Evolutionary conservation across 2,329 filamentous ascomycete genomes (phyloP).

Genomic region (Cladosporium cucumerinum): DNA sequence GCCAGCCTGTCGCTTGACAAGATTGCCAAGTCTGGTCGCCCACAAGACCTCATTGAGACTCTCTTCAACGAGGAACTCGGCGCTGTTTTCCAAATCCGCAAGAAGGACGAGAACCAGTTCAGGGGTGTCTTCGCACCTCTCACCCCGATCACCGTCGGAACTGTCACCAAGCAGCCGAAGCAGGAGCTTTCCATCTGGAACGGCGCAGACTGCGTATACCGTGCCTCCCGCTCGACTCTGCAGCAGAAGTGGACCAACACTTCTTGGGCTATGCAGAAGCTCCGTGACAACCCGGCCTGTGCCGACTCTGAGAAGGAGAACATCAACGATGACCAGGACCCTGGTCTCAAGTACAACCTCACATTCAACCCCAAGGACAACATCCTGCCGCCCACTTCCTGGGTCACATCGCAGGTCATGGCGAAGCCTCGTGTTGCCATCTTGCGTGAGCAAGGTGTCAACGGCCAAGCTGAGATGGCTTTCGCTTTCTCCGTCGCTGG

Average conservation of each 20-base stretch:
- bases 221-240: constrained; percentile 66
- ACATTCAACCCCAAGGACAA: constrained; percentile 76
- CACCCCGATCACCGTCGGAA: constrained; percentile 79
- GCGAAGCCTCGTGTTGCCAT: constrained; percentile 79
- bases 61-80: constrained; percentile 97
- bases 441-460: constrained; percentile 90
- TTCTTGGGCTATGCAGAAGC: constrained; percentile 84
- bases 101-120: constrained; percentile 79
- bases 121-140: constrained; percentile 81
- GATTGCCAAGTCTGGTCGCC: constrained; percentile 59
- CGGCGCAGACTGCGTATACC: constrained; percentile 64
- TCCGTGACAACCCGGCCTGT: constrained; percentile 82
- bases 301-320: constrained; percentile 78
- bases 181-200: constrained; percentile 76
- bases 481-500: constrained; percentile 90
- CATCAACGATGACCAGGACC: constrained; percentile 71
- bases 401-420: constrained; percentile 59
- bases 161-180: constrained; percentile 64
- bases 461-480: constrained; percentile 96
- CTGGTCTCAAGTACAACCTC: constrained; percentile 80
- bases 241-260: constrained; percentile 88
- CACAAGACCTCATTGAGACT: constrained; percentile 62
- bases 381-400: constrained; percentile 65
- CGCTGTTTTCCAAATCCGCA: constrained; percentile 91
- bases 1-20: constrained; percentile 80